Percentiles rank a stretch among this genome's conserved stretches.
phyloP scores from a whole-genome alignment of 805 yeast genomes.

The Metschnikowia chrysomelidarum region DNA sequence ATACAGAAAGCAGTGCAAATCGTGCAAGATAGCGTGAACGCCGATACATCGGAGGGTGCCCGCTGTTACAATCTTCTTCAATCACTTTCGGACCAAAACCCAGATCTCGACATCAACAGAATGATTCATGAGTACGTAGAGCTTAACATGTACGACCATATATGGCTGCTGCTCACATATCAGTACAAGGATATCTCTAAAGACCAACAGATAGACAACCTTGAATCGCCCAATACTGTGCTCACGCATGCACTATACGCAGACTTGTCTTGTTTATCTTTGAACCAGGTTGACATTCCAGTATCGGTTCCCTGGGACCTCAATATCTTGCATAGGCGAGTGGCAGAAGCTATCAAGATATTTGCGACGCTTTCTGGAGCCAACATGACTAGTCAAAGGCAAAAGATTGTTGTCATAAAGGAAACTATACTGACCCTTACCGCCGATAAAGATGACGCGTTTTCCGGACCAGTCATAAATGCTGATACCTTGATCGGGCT shows the following conservation, averaged over 20 bases:
- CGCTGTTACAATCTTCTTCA: slow-evolving; percentile 31
- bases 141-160: slow-evolving; percentile 56
- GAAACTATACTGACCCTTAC: slow-evolving; percentile 55
- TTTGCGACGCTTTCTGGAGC: slow-evolving; percentile 48
- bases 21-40: slow-evolving; percentile 38
- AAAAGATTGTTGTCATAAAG: slow-evolving; percentile 49
- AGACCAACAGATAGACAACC: slow-evolving; percentile 21
- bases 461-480: slow-evolving; percentile 45
- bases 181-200: slow-evolving; percentile 30
- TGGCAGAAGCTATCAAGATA: slow-evolving; percentile 50
- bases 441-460: slow-evolving; percentile 3
- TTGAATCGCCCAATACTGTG: slow-evolving; percentile 25
- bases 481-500: slow-evolving; percentile 82
- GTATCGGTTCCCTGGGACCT: slow-evolving; percentile 38
- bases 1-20: slow-evolving; percentile 35
- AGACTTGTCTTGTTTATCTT: slow-evolving; percentile 38
- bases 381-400: slow-evolving; percentile 37
- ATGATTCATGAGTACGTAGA: slow-evolving; percentile 73
- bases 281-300: slow-evolving; percentile 52
- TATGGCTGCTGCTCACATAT: slow-evolving; percentile 53
- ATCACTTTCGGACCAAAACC: slow-evolving; percentile 31
- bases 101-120: slow-evolving; percentile 46
- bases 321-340: slow-evolving; percentile 36
- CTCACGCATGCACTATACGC: slow-evolving; percentile 34
- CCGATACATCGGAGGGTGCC: slow-evolving; percentile 35